Evolutionary conservation across 306 rosid genomes (phyloP).

Genomic region (Malus domestica): ASM211411v1 NC_041789.1:19582001-19582500

Average conservation of each 20-base stretch:
- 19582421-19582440: no score
- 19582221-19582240: conserved; percentile 38
- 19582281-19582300: neutral
- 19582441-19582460: no score
- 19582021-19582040: no score
- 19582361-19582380: neutral
- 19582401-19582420: neutral
- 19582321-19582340: conserved; percentile 3
- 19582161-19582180: neutral
- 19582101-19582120: neutral
- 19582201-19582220: conserved; percentile 16
- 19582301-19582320: conserved; percentile 11
- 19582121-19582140: neutral
- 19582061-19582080: no score
- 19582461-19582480: no score
- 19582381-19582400: neutral
- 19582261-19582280: conserved; percentile 14
- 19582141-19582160: neutral
- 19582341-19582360: neutral
- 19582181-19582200: neutral
- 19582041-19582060: no score
- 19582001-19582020: no score
- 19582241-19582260: conserved; percentile 16
- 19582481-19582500: no score
- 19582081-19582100: neutral